A percentile compares a stretch with the other conserved stretches of the same genome.
These are phyloP conservation scores for Diaporthe velutina DNA, from an alignment of 2,329 filamentous ascomycete species.

Conservation along the genomic window DNA sequence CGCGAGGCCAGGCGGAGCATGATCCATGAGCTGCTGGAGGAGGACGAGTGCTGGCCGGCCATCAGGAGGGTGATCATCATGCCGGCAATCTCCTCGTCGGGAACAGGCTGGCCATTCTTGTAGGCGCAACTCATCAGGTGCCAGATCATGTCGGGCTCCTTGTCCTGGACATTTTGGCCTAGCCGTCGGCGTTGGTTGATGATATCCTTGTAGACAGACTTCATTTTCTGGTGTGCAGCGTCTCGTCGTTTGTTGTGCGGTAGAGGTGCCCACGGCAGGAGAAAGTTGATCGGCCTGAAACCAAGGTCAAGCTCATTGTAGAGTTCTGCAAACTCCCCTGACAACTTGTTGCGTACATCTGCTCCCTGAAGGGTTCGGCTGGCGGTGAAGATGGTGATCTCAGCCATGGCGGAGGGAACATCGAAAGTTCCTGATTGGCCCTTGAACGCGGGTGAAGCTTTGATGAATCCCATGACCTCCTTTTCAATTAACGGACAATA, in stretches of 20 bases:
- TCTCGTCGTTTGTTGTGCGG: slow-evolving; percentile 91
- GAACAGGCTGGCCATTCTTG: slow-evolving; percentile 84
- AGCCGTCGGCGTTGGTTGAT: slow-evolving; percentile 77
- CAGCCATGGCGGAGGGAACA: slow-evolving; percentile 81
- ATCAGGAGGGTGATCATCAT: slow-evolving; percentile 96
- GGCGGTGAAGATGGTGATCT: slow-evolving; percentile 91
- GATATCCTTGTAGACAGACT: slow-evolving; percentile 85
- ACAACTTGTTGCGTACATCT: slow-evolving; percentile 84
- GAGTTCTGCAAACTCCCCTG: slow-evolving; percentile 79
- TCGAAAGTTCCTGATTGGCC: slow-evolving; percentile 77
- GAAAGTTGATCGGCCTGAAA: slow-evolving; percentile 90
- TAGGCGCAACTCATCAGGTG: slow-evolving; percentile 88
- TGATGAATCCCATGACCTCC: slow-evolving; percentile 81
- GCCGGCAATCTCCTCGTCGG: slow-evolving; percentile 87
- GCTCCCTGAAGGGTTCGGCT: slow-evolving; percentile 88
- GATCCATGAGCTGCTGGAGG: slow-evolving; percentile 88
- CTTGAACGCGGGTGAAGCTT: slow-evolving; percentile 76
- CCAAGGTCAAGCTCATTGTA: slow-evolving; percentile 94
- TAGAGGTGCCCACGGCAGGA: slow-evolving; percentile 87
- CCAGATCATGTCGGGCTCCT: slow-evolving; percentile 84
- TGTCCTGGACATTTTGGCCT: slow-evolving; percentile 56
- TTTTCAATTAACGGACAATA: slow-evolving; percentile 84
- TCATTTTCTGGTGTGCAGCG: slow-evolving; percentile 70
- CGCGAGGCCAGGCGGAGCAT: slow-evolving; percentile 83
- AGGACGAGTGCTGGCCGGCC: slow-evolving; percentile 92